phyloP scores from a whole-genome alignment of 1,284 basidiomycete species.

The Papiliotrema fonsecae region DNA sequence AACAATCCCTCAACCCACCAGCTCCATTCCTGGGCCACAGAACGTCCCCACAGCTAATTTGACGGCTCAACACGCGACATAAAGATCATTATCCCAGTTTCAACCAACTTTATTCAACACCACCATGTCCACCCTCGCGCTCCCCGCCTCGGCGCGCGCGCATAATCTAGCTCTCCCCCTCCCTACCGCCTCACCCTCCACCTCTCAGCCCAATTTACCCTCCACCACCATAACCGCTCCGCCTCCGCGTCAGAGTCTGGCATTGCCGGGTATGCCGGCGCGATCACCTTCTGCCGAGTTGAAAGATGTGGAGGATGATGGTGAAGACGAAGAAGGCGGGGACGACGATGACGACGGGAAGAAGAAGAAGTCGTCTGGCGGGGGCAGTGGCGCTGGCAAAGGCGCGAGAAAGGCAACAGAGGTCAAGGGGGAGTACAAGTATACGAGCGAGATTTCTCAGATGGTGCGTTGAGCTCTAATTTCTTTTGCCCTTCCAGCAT shows the following conservation, averaged over 20 bases:
- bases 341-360: slow-evolving; percentile 19
- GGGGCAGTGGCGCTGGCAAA: background rate
- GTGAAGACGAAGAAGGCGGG: slow-evolving; percentile 34
- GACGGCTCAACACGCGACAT: too few relatives aligned
- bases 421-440: slow-evolving; percentile 58
- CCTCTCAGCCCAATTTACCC: background rate
- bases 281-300: background rate
- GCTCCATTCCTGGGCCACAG: too few relatives aligned
- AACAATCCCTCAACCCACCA: too few relatives aligned
- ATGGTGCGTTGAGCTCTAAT: slow-evolving; percentile 54
- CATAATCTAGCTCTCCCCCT: background rate
- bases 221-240: background rate
- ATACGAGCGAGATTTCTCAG: slow-evolving; percentile 74
- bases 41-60: too few relatives aligned
- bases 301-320: slow-evolving; percentile 25
- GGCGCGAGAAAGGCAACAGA: slow-evolving; percentile 17
- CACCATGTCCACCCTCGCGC: slow-evolving; percentile 11
- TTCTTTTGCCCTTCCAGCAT: background rate
- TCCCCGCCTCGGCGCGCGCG: slow-evolving; percentile 8
- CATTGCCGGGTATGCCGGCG: background rate
- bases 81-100: too few relatives aligned
- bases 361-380: slow-evolving; percentile 7
- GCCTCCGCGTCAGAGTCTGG: background rate
- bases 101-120: too few relatives aligned
- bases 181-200: slow-evolving; percentile 1